These are phyloP conservation scores for Neonectria faginata DNA, from an alignment of 2,329 filamentous ascomycete genomes.

Conservation along the genomic window DNA sequence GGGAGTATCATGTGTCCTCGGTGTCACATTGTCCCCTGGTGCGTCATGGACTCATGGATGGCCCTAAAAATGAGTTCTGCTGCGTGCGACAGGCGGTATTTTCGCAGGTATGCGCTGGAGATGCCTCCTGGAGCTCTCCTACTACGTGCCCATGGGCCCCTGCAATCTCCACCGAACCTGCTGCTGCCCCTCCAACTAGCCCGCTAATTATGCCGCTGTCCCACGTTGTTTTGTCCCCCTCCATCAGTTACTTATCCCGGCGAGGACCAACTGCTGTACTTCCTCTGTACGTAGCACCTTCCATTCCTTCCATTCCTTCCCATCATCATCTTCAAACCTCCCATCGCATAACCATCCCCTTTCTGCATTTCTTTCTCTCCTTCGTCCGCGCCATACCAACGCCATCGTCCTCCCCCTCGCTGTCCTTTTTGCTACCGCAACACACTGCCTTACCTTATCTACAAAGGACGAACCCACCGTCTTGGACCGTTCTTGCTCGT, in stretches of 20 bases:
- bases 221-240: conserved; percentile 12
- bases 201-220: conserved; percentile 12
- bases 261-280: background rate
- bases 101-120: background rate
- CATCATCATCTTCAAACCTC: conserved; percentile 8
- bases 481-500: conserved; percentile 18
- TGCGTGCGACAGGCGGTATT: background rate
- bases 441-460: background rate
- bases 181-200: conserved; percentile 7
- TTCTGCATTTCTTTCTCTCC: background rate
- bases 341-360: background rate
- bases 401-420: background rate
- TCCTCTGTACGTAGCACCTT: background rate
- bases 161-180: conserved; percentile 15
- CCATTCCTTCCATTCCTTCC: conserved; percentile 6
- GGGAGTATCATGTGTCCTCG: conserved; percentile 18
- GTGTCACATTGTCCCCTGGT: conserved; percentile 20
- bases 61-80: background rate
- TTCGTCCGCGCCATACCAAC: background rate
- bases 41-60: conserved; percentile 8
- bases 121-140: background rate
- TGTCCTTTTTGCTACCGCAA: background rate
- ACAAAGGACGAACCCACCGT: conserved; percentile 7
- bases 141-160: background rate
- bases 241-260: background rate